Percentiles rank a stretch among this genome's conserved stretches.
Evolutionary conservation across 2,329 filamentous ascomycete species (phyloP).

Genomic region (Stagonosporopsis vannaccii): DNA sequence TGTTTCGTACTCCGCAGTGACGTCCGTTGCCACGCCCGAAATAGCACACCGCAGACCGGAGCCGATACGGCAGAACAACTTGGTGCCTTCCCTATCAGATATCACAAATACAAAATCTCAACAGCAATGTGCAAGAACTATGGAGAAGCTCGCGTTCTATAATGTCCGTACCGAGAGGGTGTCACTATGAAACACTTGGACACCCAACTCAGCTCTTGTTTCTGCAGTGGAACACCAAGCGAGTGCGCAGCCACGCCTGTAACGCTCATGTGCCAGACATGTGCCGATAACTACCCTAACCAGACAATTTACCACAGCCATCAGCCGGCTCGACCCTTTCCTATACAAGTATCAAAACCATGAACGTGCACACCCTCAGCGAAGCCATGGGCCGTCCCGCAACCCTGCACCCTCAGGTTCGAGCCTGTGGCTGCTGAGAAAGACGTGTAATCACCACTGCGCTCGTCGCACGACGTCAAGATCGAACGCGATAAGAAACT

Average conservation of each 20-base stretch:
- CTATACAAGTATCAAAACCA: slow-evolving; percentile 1
- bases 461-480: not conserved
- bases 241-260: slow-evolving; percentile 7
- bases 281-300: not conserved
- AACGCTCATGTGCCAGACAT: slow-evolving; percentile 29
- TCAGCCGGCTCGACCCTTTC: slow-evolving; percentile 2
- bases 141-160: not conserved
- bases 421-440: not conserved
- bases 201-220: slow-evolving; percentile 20
- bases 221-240: slow-evolving; percentile 14
- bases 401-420: slow-evolving; percentile 5
- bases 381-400: slow-evolving; percentile 10
- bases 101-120: not conserved
- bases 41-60: not conserved
- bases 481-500: not conserved
- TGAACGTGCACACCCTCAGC: slow-evolving; percentile 1
- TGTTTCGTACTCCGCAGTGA: slow-evolving; percentile 9
- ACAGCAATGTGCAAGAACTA: not conserved
- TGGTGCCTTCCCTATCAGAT: not conserved
- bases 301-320: slow-evolving; percentile 13
- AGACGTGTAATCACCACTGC: not conserved
- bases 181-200: slow-evolving; percentile 25
- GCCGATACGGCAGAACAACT: slow-evolving; percentile 2
- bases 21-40: slow-evolving; percentile 18
- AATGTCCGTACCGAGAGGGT: slow-evolving; percentile 8